These are phyloP conservation scores for Tricholoma bakamatsutake DNA, from an alignment of 768 basidiomycete species.

Conservation along the genomic window DNA sequence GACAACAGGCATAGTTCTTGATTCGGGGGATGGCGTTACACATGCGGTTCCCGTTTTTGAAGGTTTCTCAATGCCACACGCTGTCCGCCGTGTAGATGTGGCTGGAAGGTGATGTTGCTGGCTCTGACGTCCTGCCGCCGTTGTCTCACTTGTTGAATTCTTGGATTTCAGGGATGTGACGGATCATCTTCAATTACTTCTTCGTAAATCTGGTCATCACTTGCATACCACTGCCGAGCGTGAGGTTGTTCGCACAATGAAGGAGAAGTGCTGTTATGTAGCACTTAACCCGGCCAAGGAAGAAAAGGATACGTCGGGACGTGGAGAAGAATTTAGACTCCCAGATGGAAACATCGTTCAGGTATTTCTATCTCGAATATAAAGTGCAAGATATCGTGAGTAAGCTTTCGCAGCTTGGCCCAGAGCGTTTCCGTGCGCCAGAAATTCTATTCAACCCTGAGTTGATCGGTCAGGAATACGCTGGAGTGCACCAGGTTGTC, in stretches of 20 bases:
- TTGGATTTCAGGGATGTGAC: conserved; percentile 75
- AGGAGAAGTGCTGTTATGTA: conserved; percentile 97
- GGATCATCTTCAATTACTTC: conserved; percentile 88
- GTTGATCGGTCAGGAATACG: conserved; percentile 91
- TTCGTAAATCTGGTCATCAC: conserved; percentile 92
- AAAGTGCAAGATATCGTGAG: conserved; percentile 9
- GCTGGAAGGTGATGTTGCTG: conserved; percentile 74
- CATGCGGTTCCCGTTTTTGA: conserved; percentile 99
- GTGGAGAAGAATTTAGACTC: conserved; percentile 82
- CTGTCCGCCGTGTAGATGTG: conserved; percentile 92
- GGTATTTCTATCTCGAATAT: conserved; percentile 34
- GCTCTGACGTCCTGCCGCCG: neutral
- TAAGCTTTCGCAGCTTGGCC: conserved; percentile 60
- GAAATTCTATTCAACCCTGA: conserved; percentile 98
- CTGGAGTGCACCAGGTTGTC: conserved; percentile 96
- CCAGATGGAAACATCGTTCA: conserved; percentile 94
- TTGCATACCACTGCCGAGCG: conserved; percentile 95
- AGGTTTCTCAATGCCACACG: conserved; percentile 98
- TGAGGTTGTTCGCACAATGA: conserved; percentile 95
- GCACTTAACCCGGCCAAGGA: conserved; percentile 91
- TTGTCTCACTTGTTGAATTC: conserved; percentile 14
- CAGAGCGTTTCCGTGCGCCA: conserved; percentile 94
- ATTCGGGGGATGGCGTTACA: conserved; percentile 98
- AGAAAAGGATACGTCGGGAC: conserved; percentile 81
- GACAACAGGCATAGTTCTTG: conserved; percentile 98